Evolutionary conservation across 106 monocot genomes (phyloP).

Genomic region (Dioscorea zingiberensis): DNA sequence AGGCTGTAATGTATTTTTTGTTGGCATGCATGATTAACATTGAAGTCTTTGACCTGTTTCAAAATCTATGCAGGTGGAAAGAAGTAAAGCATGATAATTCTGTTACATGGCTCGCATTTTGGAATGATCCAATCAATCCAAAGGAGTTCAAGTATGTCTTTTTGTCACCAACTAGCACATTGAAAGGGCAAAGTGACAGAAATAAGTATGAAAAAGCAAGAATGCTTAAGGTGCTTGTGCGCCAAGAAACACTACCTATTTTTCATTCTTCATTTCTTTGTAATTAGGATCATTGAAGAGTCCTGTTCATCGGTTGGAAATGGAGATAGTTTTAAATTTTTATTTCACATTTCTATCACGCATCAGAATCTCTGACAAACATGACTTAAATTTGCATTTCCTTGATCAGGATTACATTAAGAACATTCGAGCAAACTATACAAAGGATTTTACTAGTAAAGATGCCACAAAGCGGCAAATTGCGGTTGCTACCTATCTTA

Average conservation of each 20-base stretch:
- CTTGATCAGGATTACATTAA: constrained; percentile 66
- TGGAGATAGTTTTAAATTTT: no score
- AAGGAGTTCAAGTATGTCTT: constrained; percentile 97
- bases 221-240: constrained; percentile 50
- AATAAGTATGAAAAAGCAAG: constrained; percentile 96
- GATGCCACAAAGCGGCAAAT: constrained; percentile 74
- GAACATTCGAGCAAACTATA: constrained; percentile 67
- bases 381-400: neutral
- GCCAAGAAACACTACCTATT: no score
- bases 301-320: no score
- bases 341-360: no score
- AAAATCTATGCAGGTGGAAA: constrained; percentile 58
- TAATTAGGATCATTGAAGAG: no score
- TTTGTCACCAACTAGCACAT: constrained; percentile 83
- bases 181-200: constrained; percentile 96
- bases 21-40: no score
- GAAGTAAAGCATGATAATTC: constrained; percentile 92
- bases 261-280: no score
- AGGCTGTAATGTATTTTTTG: no score
- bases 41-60: no score
- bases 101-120: constrained; percentile 96
- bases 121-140: constrained; percentile 91
- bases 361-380: no score
- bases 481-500: constrained; percentile 89
- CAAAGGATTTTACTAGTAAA: constrained; percentile 76